A percentile compares a stretch with the other conserved stretches of the same genome.
phyloP scores from a whole-genome alignment of 169 alveolate genomes.

The Plasmodium malariae region DNA sequence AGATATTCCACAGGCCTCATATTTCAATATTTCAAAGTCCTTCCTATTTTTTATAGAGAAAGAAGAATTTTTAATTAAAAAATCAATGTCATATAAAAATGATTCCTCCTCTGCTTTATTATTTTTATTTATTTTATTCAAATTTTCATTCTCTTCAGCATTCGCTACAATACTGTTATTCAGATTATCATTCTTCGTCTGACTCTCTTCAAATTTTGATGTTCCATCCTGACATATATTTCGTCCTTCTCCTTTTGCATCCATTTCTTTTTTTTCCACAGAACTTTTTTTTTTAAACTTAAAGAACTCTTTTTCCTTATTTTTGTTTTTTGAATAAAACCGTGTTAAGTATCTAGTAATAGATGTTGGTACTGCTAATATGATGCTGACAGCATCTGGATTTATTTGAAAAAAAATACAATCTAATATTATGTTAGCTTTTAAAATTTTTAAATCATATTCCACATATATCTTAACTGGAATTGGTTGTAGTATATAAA shows the following conservation, averaged over 20 bases:
- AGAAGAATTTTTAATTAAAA: constrained; percentile 64
- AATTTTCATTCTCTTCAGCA: not conserved
- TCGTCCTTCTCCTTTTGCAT: constrained; percentile 11
- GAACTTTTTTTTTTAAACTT: constrained; percentile 16
- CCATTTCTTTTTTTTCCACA: constrained; percentile 26
- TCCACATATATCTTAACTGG: constrained; percentile 77
- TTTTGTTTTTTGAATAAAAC: constrained; percentile 63
- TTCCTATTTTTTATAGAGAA: constrained; percentile 73
- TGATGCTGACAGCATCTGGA: constrained; percentile 86
- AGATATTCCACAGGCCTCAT: constrained; percentile 77
- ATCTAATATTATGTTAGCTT: constrained; percentile 80
- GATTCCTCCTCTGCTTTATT: constrained; percentile 52
- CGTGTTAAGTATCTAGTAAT: constrained; percentile 78
- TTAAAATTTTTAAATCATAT: constrained; percentile 58
- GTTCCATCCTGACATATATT: not conserved
- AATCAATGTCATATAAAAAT: constrained; percentile 69
- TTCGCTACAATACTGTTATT: not conserved
- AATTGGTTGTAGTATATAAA: constrained; percentile 72
- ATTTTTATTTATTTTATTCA: not conserved
- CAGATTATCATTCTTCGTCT: not conserved
- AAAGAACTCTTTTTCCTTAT: constrained; percentile 17
- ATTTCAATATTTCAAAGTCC: constrained; percentile 49
- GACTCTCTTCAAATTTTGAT: not conserved
- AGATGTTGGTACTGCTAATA: constrained; percentile 86
- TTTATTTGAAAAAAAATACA: constrained; percentile 87